phyloP scores from a whole-genome alignment of 345 rosid species.

The Atalantia buxifolia region DNA sequence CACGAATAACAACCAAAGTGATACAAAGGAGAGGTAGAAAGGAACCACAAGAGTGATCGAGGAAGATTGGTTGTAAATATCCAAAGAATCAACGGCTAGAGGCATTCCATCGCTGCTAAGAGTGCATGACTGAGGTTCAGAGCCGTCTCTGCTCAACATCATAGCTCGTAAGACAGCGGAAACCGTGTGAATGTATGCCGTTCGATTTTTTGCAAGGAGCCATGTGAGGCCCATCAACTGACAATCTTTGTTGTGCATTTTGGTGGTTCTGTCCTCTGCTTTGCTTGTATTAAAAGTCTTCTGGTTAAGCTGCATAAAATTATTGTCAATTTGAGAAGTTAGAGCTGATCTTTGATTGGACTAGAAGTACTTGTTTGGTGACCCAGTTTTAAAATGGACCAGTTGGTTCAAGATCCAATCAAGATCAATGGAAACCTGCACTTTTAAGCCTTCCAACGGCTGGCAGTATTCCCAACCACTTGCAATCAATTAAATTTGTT shows the following conservation, averaged over 20 bases:
- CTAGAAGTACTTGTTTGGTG: constrained; percentile 21
- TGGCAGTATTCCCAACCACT: not conserved
- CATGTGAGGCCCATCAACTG: constrained; percentile 93
- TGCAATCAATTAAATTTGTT: not conserved
- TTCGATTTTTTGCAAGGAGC: constrained; percentile 80
- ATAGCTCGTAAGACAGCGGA: constrained; percentile 77
- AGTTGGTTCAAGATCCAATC: constrained; percentile 28
- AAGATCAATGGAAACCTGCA: constrained; percentile 6
- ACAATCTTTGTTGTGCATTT: constrained; percentile 87
- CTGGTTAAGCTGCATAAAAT: constrained; percentile 51
- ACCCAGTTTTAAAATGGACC: not conserved
- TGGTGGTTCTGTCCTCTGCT: constrained; percentile 59
- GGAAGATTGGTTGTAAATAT: constrained; percentile 44
- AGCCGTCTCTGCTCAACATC: constrained; percentile 49
- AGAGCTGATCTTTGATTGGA: not conserved
- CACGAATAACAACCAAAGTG: constrained; percentile 14
- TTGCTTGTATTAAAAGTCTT: constrained; percentile 60
- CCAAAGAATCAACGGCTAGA: constrained; percentile 75
- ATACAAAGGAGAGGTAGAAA: not conserved
- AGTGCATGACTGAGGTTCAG: constrained; percentile 67
- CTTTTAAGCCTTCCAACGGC: constrained; percentile 10
- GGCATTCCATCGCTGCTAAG: constrained; percentile 85
- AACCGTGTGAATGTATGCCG: constrained; percentile 76
- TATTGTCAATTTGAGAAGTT: not conserved
- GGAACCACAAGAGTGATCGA: constrained; percentile 15